phyloP scores from a whole-genome alignment of 2,329 filamentous ascomycete species.

The Paraconiothyrium sp. region DNA sequence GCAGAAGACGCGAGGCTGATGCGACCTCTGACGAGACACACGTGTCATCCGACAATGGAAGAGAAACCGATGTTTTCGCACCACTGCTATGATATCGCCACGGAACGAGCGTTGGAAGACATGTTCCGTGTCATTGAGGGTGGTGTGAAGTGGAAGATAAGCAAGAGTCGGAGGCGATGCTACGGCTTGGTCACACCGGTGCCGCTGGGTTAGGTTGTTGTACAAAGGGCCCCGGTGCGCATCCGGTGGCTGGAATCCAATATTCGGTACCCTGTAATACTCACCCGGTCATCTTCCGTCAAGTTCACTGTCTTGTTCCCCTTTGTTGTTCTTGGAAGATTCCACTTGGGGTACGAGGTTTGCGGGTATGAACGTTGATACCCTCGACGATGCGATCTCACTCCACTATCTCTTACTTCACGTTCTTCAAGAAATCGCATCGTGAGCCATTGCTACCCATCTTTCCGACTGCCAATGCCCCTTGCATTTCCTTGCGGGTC shows the following conservation, averaged over 20 bases:
- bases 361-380: background rate
- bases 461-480: background rate
- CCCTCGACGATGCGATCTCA: background rate
- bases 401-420: conserved; percentile 4
- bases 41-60: conserved; percentile 14
- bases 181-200: conserved; percentile 18
- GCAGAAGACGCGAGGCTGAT: conserved; percentile 12
- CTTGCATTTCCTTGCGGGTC: background rate
- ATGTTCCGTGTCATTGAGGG: conserved; percentile 3
- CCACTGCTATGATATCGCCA: background rate
- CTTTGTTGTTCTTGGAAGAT: background rate
- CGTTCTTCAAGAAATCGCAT: background rate
- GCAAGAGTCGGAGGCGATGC: conserved; percentile 8
- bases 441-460: background rate
- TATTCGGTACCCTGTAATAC: conserved; percentile 7
- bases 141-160: conserved; percentile 9
- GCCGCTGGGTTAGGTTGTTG: conserved; percentile 12
- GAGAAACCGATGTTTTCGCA: conserved; percentile 1
- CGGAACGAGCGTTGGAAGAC: conserved; percentile 5
- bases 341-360: background rate
- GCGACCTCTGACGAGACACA: conserved; percentile 10
- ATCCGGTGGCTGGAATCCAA: conserved; percentile 15
- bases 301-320: background rate
- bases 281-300: conserved; percentile 9
- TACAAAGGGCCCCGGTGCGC: conserved; percentile 16